Evolutionary conservation across 352 stramenopile species (phyloP), one percentile per base, ranked within the genome.

Genomic region (Hyaloperonospora brassicae): DNA sequence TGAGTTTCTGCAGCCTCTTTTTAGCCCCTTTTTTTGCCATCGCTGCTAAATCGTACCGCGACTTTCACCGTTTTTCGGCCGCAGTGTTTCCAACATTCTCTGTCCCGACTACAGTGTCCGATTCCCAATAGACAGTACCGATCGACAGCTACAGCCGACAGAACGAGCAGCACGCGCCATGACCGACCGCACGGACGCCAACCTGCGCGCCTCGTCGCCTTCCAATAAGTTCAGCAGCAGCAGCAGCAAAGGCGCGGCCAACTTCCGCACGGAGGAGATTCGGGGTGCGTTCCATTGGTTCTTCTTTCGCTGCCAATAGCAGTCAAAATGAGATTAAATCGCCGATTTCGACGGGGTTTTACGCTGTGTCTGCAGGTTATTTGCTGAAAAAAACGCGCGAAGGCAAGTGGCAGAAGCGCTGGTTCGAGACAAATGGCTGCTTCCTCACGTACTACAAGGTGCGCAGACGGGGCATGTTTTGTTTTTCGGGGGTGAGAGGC

Each of bases 361-460:
- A 22, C 11, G 21, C 5, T 31, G 14, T n/a, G 5, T 42, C 31
- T 40, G 17, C 38, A 87, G 87, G 89, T 23, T 97, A 97, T 61
- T 63, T 97, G 61, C 91, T 96, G 58, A 97, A 97, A 70, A 96
- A 96, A 61, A 95, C 89, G 49, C 85, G 88, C 54, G 87, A 96
- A 53, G 88, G 87, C 64, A 95, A 95, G 64, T 97, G 96, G 96
- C 96, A 99, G 67, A 97, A 97, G 71, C 85, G 96, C 52, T 99
- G 93, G 88, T 99, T 99, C 65, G 96, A 99, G 77, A 98, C 91
- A 8, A 98, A 98, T 64, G 95, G 95, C 45, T 96, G 96, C 68
- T 97, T 97, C 74, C 80, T 99, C 36, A 98, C 95, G 12, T 99
- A 99, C 78, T 99, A 98, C 76, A 99, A 99, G 77, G 85, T 95